These are phyloP conservation scores for Fonsecaea pedrosoi DNA, from an alignment of 2,329 filamentous ascomycete species.

Conservation along the genomic window DNA sequence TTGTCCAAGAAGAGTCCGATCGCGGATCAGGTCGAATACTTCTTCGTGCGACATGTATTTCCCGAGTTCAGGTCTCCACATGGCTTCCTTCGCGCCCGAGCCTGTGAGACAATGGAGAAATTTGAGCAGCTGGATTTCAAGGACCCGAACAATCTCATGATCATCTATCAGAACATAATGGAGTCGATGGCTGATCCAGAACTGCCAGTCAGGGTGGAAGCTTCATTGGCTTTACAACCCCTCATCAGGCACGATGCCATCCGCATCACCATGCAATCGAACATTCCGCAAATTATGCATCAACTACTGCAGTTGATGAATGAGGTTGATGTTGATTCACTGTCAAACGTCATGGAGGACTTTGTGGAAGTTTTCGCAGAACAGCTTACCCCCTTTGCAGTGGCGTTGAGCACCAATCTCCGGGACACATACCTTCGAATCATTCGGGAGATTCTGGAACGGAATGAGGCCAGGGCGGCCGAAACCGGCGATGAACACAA, in stretches of 20 bases:
- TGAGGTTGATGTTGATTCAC: slow-evolving; percentile 94
- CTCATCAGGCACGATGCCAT: slow-evolving; percentile 96
- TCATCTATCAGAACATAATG: slow-evolving; percentile 95
- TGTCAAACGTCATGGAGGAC: slow-evolving; percentile 99
- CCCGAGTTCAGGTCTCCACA: slow-evolving; percentile 93
- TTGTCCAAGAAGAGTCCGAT: slow-evolving; percentile 98
- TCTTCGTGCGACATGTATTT: slow-evolving; percentile 97
- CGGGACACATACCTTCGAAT: slow-evolving; percentile 96
- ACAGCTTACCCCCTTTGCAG: slow-evolving; percentile 94
- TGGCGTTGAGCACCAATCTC: slow-evolving; percentile 92
- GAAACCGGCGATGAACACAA: slow-evolving; percentile 73
- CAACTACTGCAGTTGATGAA: slow-evolving; percentile 96
- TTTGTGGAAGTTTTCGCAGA: slow-evolving; percentile 99
- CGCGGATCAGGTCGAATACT: slow-evolving; percentile 96
- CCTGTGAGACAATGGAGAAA: slow-evolving; percentile 97
- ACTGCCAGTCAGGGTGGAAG: slow-evolving; percentile 91
- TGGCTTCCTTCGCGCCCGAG: slow-evolving; percentile 89
- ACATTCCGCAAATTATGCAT: slow-evolving; percentile 99
- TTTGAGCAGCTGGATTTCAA: slow-evolving; percentile 98
- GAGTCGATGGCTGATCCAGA: slow-evolving; percentile 96
- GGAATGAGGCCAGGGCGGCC: slow-evolving; percentile 72
- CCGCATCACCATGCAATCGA: slow-evolving; percentile 92
- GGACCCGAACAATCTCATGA: slow-evolving; percentile 91
- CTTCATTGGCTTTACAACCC: slow-evolving; percentile 90
- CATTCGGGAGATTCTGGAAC: slow-evolving; percentile 86